These are phyloP conservation scores for Glarea lozoyensis DNA, from an alignment of 495 filamentous ascomycete species.

Conservation along the genomic window DNA sequence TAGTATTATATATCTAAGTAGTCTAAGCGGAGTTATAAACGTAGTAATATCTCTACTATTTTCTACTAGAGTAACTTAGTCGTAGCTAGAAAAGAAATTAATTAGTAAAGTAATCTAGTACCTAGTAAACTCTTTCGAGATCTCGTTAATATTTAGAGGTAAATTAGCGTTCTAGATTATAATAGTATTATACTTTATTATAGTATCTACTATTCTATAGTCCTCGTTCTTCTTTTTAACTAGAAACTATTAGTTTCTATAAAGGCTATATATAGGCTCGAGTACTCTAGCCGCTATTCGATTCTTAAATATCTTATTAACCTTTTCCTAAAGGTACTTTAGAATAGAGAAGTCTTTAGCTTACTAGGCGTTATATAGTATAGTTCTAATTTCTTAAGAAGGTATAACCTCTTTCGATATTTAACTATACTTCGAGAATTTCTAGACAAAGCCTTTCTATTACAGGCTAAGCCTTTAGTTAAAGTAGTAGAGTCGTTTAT, in stretches of 20 bases:
- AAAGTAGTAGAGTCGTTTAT: no score
- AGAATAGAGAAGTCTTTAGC: background rate
- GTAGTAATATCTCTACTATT: background rate
- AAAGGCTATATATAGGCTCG: background rate
- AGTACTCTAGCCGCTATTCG: background rate
- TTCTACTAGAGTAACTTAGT: conserved; percentile 4
- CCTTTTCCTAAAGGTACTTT: background rate
- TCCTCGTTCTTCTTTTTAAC: conserved; percentile 1
- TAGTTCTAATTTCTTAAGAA: background rate
- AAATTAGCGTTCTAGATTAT: background rate
- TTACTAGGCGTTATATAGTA: background rate
- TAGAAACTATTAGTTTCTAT: background rate
- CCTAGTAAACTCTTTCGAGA: background rate
- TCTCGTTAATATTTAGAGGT: background rate
- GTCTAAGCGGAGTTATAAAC: background rate
- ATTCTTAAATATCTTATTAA: background rate
- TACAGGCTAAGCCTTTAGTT: no score
- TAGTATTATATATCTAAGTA: background rate
- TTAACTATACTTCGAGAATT: background rate
- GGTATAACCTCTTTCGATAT: background rate
- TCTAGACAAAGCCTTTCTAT: background rate
- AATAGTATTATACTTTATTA: background rate
- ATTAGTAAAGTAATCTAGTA: background rate
- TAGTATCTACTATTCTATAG: background rate
- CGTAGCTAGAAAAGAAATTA: conserved; percentile 15